These are phyloP conservation scores for Sungouiozyma intestinalis DNA, from an alignment of 805 yeast species.

Conservation along the genomic window DNA sequence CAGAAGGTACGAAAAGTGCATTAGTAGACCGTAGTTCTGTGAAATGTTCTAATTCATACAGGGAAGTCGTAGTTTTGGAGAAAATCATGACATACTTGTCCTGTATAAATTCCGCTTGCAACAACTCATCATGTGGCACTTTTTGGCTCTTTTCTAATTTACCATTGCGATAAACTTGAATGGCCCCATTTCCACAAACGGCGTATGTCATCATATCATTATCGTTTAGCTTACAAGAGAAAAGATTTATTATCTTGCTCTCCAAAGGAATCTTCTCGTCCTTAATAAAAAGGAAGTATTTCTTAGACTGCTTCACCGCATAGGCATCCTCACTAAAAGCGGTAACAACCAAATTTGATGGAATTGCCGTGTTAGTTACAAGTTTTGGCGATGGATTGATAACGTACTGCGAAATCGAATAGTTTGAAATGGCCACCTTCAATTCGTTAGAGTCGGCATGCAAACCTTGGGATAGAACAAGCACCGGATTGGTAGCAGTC, in stretches of 20 bases:
- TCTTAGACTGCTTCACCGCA: slow-evolving; percentile 6
- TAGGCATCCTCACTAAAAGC: slow-evolving; percentile 17
- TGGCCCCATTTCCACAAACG: slow-evolving; percentile 22
- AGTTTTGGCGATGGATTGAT: slow-evolving; percentile 30
- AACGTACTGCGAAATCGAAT: slow-evolving; percentile 26
- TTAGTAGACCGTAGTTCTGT: slow-evolving; percentile 7
- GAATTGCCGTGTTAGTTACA: slow-evolving; percentile 24
- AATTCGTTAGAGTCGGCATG: slow-evolving; percentile 18
- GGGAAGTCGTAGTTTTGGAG: slow-evolving; percentile 2
- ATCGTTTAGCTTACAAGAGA: slow-evolving; percentile 4
- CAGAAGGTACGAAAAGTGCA: neutral
- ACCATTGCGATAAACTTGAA: slow-evolving; percentile 18
- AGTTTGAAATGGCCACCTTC: slow-evolving; percentile 28
- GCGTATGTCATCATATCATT: slow-evolving; percentile 10
- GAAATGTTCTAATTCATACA: slow-evolving; percentile 7
- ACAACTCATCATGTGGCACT: slow-evolving; percentile 6
- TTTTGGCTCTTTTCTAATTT: slow-evolving; percentile 1
- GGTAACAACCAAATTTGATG: slow-evolving; percentile 27
- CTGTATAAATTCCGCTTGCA: slow-evolving; percentile 7
- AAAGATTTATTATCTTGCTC: slow-evolving; percentile 4
- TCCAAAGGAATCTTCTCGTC: slow-evolving; percentile 4
- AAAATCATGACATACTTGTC: slow-evolving; percentile 5
- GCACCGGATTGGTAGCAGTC: slow-evolving; percentile 6
- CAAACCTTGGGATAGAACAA: slow-evolving; percentile 7
- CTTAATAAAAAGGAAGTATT: slow-evolving; percentile 5